Conservation (phyloP, 257 asterid genomes). For the Jacaranda mimosifolia region DNA sequence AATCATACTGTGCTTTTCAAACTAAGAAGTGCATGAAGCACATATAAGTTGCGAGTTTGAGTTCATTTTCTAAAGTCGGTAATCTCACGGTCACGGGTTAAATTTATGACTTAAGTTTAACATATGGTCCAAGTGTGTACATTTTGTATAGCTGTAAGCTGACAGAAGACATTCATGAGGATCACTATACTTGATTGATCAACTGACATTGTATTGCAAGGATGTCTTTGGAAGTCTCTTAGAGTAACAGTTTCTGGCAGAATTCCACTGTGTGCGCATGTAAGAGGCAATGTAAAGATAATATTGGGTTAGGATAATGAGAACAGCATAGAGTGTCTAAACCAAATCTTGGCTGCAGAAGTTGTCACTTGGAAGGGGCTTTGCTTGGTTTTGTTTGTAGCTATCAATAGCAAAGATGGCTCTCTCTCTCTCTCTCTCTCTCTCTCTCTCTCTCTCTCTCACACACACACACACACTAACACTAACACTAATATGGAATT, state of each 20-base stretch:
- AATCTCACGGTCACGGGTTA: constrained; percentile 1
- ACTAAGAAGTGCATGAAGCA: neutral
- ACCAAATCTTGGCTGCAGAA: constrained; percentile 3
- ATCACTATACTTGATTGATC: neutral
- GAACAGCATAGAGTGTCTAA: neutral
- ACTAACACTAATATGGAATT: too few relatives aligned
- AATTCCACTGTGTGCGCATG: neutral
- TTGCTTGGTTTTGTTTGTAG: neutral
- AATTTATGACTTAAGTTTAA: too few relatives aligned
- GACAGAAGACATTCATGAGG: constrained; percentile 19
- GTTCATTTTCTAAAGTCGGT: constrained; percentile 11
- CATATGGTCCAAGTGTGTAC: neutral
- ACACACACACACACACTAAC: too few relatives aligned
- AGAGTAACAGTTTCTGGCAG: neutral
- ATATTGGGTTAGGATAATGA: constrained; percentile 10
- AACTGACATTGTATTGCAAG: neutral
- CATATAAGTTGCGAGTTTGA: constrained; percentile 1
- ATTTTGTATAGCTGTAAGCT: neutral
- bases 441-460: too few relatives aligned
- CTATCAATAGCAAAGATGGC: neutral
- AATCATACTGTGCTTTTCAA: neutral
- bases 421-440: too few relatives aligned
- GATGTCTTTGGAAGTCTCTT: neutral
- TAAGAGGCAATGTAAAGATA: too few relatives aligned
- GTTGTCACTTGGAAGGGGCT: neutral